A percentile compares a stretch with the other conserved stretches of the same genome.
Conservation (phyloP, 306 rosid species). For the Cucumis melo region DNA sequence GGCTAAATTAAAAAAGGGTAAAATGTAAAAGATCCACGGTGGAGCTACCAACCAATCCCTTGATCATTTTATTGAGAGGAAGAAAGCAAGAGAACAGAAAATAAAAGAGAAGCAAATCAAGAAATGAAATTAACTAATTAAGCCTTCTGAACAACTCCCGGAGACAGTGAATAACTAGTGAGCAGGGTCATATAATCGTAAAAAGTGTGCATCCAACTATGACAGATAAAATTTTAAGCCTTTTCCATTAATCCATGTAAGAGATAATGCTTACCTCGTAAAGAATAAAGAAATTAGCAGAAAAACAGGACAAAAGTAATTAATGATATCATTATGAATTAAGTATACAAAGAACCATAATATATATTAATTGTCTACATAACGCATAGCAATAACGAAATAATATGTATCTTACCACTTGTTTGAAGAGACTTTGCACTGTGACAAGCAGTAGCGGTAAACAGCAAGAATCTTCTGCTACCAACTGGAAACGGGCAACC, state of each 20-base stretch:
- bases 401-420: neutral
- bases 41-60: neutral
- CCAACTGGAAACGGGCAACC: neutral
- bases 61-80: neutral
- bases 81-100: neutral
- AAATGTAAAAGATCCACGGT: neutral
- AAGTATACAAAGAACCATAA: neutral
- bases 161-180: neutral
- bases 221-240: neutral
- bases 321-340: neutral
- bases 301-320: neutral
- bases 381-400: neutral
- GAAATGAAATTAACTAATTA: neutral
- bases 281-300: neutral
- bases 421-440: neutral
- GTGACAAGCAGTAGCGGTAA: neutral
- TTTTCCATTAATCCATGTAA: neutral
- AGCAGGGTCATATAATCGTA: neutral
- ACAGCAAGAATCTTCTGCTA: neutral
- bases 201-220: neutral
- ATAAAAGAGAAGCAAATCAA: neutral
- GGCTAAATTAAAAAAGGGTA: neutral
- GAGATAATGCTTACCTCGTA: neutral
- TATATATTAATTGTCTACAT: neutral
- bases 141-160: neutral